These are phyloP conservation scores for Pichia phayaonensis DNA, from an alignment of 805 yeast species.

Conservation along the genomic window DNA sequence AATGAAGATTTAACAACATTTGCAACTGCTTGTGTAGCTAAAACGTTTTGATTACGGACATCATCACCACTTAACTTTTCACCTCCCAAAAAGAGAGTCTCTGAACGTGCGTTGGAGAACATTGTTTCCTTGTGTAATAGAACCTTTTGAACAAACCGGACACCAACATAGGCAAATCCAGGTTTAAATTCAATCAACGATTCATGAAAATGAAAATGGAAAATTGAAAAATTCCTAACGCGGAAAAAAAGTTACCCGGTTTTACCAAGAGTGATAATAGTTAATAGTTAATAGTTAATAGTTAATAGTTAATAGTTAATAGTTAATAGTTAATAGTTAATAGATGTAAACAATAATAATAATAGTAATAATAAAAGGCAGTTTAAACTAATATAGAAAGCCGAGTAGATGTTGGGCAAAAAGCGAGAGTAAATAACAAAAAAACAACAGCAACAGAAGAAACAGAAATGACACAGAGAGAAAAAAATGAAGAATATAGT, in stretches of 20 bases:
- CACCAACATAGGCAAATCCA: neutral
- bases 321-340: neutral
- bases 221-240: neutral
- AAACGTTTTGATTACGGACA: conserved; percentile 88
- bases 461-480: neutral
- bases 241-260: neutral
- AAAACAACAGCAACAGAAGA: neutral
- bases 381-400: neutral
- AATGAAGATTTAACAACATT: conserved; percentile 83
- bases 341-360: neutral
- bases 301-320: neutral
- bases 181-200: neutral
- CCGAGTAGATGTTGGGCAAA: neutral
- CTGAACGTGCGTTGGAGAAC: conserved; percentile 79
- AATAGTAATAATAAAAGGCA: neutral
- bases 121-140: conserved; percentile 22
- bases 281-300: too few relatives aligned
- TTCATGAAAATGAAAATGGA: neutral
- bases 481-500: neutral
- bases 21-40: conserved; percentile 85
- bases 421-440: neutral
- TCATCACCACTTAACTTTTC: conserved; percentile 95
- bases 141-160: neutral
- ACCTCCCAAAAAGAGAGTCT: conserved; percentile 91
- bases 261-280: neutral